Base-by-base conservation (phyloP, 495 filamentous ascomycete species). In the Neurospora sp. region DNA sequence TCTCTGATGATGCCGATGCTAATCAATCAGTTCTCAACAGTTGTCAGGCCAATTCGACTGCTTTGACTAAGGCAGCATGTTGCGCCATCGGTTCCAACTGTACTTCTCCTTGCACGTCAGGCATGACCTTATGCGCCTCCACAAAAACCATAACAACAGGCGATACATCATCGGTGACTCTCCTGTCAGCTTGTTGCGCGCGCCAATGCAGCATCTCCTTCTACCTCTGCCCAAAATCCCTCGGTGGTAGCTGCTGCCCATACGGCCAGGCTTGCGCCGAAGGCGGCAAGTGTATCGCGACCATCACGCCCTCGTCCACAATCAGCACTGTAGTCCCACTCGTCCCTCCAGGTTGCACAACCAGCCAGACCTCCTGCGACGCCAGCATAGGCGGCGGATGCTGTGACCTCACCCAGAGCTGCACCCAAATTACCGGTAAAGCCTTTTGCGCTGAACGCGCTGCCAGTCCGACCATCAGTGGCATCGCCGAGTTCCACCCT, bases 341-440 rank as follows among this genome's bases (percentile, higher is more conserved):
- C 37, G 81, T 82, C 27, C 83, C 82, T 7, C 73, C 82, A 3
- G 81, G 85, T 73, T 96, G 93, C 76, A 92, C 90, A 3, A 89
- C 88, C 1, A 90, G 91, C 9, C 93, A 91, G 80, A 91, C 92
- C 72, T 81, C 88, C 69, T 94, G 92, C 81, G 84, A 85, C 2
- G 87, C 88, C 1, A 85, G 87, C 69, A 89, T 92, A 72, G 86
- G 88, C 3, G 89, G 89, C 66, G 92, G 92, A 5, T 96, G 93
- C 81, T 96, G 93, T 77, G 87, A 89, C 22, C 87, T 88, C 3
- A 91, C 90, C 4, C 86, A 89, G 61, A 80, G 89, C 74, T 96
- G 93, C 78, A 88, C 89, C 59, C 86, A 86, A 0, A 88, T 89
- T 0, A 85, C 83, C 2, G 91, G 89, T 68, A 82, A 83, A 2